Evolutionary conservation across 768 basidiomycete genomes (phyloP), one percentile per base, ranked within the genome.

Genomic region (Boletellus sp.): DNA sequence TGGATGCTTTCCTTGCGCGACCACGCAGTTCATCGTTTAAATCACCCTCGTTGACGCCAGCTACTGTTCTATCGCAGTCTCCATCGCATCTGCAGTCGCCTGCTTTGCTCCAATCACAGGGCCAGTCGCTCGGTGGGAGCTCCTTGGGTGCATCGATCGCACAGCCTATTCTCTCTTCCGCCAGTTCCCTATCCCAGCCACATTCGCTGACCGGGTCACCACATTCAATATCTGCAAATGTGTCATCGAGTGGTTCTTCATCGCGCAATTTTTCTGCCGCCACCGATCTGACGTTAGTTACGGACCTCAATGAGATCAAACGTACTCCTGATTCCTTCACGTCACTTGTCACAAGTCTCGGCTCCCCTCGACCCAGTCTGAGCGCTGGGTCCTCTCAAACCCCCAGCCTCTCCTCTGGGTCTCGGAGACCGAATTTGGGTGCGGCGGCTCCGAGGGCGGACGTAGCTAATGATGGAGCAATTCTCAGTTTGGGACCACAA

Each of bases 131-230:
- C n/a, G 31, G 51, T 13, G 45, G 19, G 16, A 51, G 44, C 24
- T 52, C 61, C n/a, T 40, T 66, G 46, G 48, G 37, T 7, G 13
- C 52, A 36, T 50, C 61, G 12, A 43, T 58, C 17, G n/a, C 51
- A 28, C 63, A 66, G 23, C 47, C 66, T 8, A 45, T 66, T 11
- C 53, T 56, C 4, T 43, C 65, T 36, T 40, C 59, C 17, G 43
- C 65, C 13, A 56, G 52, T 33, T 52, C 66, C 7, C 45, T 65
- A 13, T 65, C 65, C 1, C 61, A 50, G 24, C 55, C 66, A 19
- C 68, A 55, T 39, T 70, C 66, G 8, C 55, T 68, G 24, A 51
- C 59, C 11, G 64, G 59, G n/a, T 68, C 66, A 19, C 66, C 66
- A 15, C 61, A 51, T 37, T 36, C 42, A 15, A 45, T 55, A 37